Evolutionary conservation across 163 green algal species (phyloP), one percentile per base, ranked within the genome.

Genomic region (Prototheca wickerhamii): DNA sequence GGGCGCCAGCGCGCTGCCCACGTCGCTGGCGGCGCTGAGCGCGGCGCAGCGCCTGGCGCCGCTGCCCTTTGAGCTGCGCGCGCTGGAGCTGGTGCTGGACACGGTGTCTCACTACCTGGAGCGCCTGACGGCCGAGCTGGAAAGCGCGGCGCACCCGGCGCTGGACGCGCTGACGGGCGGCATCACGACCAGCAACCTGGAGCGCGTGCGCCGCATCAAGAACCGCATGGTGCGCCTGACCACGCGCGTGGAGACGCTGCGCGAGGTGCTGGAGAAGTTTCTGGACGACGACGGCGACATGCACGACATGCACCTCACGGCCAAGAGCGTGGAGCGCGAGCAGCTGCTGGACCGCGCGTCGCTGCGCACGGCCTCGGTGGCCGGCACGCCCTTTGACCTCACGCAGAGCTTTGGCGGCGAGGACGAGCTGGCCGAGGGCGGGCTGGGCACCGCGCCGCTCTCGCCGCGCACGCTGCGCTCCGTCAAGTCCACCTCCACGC

Each of bases 211-310:
- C 1, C 76, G 80, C 52, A 84, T 95, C 60, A 96, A 96, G 77
- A 90, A 82, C 73, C 78, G 83, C 53, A 86, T 95, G 59, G 88
- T 92, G 72, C 84, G 87, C 17, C 78, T 95, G 32, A 91, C 79
- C 31, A 93, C 84, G 8, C 76, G 81, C 15, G 84, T 91, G 44
- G 84, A 93, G 69, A 92, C 84, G 49, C 71, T 92, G 63, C 76
- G 80, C 12, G 86, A 91, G 78, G 71, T 95, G 53, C 78, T 96
- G 43, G 88, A 95, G 76, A 90, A 94, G 76, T 86, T 92, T 58
- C 77, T 96, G 58, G 86, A 95, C 64, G 89, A 96, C 74, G 89
- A 96, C 74, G 69, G 76, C 4, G 89, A 96, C 81, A 95, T 96
- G 84, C 82, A 87, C 54, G 78, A 88, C 61, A 81, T 95, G 30